These are phyloP conservation scores for Nakazawaea molendinolei DNA, from an alignment of 805 yeast genomes.

Conservation along the genomic window DNA sequence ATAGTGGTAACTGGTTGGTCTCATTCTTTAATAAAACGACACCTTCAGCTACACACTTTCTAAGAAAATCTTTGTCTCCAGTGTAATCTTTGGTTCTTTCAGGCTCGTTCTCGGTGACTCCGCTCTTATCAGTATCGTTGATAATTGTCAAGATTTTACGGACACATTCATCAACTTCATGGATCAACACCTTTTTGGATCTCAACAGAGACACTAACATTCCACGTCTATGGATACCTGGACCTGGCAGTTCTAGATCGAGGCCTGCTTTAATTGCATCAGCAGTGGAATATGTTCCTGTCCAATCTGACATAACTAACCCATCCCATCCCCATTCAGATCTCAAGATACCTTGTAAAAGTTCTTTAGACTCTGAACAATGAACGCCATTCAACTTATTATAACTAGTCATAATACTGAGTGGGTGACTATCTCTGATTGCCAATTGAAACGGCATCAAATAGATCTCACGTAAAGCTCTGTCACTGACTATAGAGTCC, in stretches of 20 bases:
- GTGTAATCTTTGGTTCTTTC: conserved; percentile 31
- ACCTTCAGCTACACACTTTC: conserved; percentile 37
- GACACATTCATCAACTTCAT: conserved; percentile 40
- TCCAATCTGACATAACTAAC: conserved; percentile 57
- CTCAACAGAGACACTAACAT: conserved; percentile 33
- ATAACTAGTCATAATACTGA: conserved; percentile 54
- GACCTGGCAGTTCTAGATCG: conserved; percentile 67
- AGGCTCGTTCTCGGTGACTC: conserved; percentile 33
- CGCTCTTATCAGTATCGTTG: conserved; percentile 33
- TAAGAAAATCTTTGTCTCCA: conserved; percentile 32
- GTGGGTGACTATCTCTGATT: conserved; percentile 43
- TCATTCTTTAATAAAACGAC: conserved; percentile 49
- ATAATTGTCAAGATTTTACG: conserved; percentile 39
- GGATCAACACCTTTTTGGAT: conserved; percentile 30
- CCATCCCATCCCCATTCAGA: conserved; percentile 56
- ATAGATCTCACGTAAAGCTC: conserved; percentile 62
- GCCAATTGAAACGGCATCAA: conserved; percentile 60
- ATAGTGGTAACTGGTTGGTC: conserved; percentile 35
- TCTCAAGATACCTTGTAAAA: conserved; percentile 41
- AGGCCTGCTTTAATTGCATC: conserved; percentile 48
- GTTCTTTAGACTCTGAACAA: conserved; percentile 36
- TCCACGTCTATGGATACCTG: conserved; percentile 34
- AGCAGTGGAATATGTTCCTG: conserved; percentile 43
- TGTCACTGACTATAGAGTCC: conserved; percentile 43
- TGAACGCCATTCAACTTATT: conserved; percentile 59